phyloP scores from a whole-genome alignment of 495 filamentous ascomycete genomes.

The Entonaema liquescens region DNA sequence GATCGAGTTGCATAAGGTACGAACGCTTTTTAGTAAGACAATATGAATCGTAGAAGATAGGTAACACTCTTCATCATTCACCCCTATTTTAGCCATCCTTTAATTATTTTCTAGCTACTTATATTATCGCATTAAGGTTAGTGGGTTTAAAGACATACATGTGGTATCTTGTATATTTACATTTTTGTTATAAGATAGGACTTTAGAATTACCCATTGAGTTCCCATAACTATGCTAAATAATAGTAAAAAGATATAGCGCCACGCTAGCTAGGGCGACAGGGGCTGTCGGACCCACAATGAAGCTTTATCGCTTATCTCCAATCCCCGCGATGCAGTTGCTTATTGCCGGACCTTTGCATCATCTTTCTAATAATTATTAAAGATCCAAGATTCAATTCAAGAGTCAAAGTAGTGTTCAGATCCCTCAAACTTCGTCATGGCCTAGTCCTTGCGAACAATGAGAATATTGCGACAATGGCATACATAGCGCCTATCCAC shows the following conservation, averaged over 20 bases:
- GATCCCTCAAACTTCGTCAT: background rate
- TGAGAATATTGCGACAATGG: conserved; percentile 65
- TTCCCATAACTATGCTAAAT: background rate
- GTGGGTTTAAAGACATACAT: too few species aligned
- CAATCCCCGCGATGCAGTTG: conserved; percentile 27
- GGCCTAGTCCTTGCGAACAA: conserved; percentile 17
- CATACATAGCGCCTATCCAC: conserved; percentile 95
- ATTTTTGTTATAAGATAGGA: too few species aligned
- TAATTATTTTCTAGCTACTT: too few species aligned
- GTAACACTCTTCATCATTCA: too few species aligned
- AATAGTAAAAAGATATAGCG: background rate
- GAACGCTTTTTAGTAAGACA: too few species aligned
- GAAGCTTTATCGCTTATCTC: conserved; percentile 31
- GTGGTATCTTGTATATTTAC: too few species aligned
- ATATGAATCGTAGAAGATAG: too few species aligned
- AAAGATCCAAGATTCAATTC: background rate
- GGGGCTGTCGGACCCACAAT: background rate
- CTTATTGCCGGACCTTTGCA: conserved; percentile 41
- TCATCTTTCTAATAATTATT: conserved; percentile 26
- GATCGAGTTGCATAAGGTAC: too few species aligned
- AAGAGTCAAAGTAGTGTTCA: background rate
- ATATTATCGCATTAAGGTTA: too few species aligned
- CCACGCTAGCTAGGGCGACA: background rate
- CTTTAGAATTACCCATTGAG: too few species aligned
- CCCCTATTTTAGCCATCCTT: too few species aligned